Evolutionary conservation across 176 grass and related monocot species (phyloP).

Genomic region (Zea mays): Zm-B73-REFERENCE-NAM-5.0 NC_050105.1:148351501-148352000

Average conservation of each 20-base stretch:
- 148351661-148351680: conserved; percentile 45
- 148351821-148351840: conserved; percentile 40
- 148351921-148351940: conserved; percentile 36
- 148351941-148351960: conserved; percentile 19
- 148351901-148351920: conserved; percentile 17
- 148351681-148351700: conserved; percentile 24
- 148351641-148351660: neutral
- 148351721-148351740: conserved; percentile 41
- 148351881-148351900: neutral
- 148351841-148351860: conserved; percentile 42
- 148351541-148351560: conserved; percentile 16
- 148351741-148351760: conserved; percentile 42
- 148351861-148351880: conserved; percentile 29
- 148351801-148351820: conserved; percentile 12
- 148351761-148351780: conserved; percentile 46
- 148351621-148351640: conserved; percentile 42
- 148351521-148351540: neutral
- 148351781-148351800: conserved; percentile 42
- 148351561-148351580: conserved; percentile 27
- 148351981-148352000: neutral
- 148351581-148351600: conserved; percentile 8
- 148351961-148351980: conserved; percentile 3
- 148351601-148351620: neutral
- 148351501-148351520: neutral
- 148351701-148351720: conserved; percentile 16